phyloP scores from a whole-genome alignment of 805 yeast species.

The Nakazawaea molendinolei region DNA sequence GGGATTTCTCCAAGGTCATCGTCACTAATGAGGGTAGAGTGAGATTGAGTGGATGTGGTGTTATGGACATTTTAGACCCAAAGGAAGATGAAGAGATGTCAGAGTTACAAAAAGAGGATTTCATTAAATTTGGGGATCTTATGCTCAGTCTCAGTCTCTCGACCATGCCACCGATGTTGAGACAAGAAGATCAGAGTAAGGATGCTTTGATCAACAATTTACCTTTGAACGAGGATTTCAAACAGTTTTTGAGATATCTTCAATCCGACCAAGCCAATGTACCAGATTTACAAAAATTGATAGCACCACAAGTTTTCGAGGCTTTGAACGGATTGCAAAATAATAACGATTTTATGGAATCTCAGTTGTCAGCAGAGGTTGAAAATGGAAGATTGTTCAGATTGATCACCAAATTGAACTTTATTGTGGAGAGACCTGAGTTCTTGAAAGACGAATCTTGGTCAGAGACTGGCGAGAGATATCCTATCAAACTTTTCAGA shows the following conservation, averaged over 20 bases:
- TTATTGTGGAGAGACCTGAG: constrained; percentile 71
- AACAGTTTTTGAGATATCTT: constrained; percentile 33
- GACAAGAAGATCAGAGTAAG: constrained; percentile 15
- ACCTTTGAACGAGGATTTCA: constrained; percentile 38
- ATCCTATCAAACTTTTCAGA: constrained; percentile 66
- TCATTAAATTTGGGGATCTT: constrained; percentile 50
- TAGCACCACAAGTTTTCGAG: constrained; percentile 39
- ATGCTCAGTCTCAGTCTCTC: constrained; percentile 47
- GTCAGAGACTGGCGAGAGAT: constrained; percentile 73
- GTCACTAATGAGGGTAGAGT: constrained; percentile 68
- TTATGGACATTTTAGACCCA: constrained; percentile 52
- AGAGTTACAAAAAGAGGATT: constrained; percentile 47
- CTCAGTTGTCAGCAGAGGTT: constrained; percentile 60
- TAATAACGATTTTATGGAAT: constrained; percentile 52
- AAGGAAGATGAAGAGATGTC: constrained; percentile 18
- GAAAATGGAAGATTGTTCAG: constrained; percentile 88
- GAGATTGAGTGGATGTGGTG: constrained; percentile 65
- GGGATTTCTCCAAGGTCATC: constrained; percentile 64
- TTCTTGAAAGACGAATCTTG: constrained; percentile 46
- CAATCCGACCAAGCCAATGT: constrained; percentile 18
- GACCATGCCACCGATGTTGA: constrained; percentile 17
- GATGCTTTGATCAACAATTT: constrained; percentile 21
- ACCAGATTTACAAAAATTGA: constrained; percentile 28
- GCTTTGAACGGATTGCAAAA: constrained; percentile 44
- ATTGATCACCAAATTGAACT: constrained; percentile 72